Percentiles rank a stretch among this genome's conserved stretches.
Evolutionary conservation across 495 filamentous ascomycete species (phyloP).

Genomic region (Xylaria longipes): DNA sequence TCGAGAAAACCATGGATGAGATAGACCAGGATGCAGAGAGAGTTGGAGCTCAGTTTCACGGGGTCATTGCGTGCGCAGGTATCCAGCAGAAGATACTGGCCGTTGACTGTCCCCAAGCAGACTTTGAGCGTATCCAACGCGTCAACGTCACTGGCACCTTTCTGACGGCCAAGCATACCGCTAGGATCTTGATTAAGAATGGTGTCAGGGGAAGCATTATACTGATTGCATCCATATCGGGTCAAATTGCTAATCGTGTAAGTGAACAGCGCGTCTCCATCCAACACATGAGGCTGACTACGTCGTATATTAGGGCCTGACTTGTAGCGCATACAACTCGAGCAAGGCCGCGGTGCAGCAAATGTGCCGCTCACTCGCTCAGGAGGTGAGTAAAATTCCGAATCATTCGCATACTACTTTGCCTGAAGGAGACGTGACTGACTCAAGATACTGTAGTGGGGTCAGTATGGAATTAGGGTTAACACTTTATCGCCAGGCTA

Average conservation of each 20-base stretch:
- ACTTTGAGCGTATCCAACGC: slow-evolving; percentile 19
- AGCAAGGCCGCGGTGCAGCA: slow-evolving; percentile 36
- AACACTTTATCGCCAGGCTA: slow-evolving; percentile 39
- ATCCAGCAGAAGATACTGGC: slow-evolving; percentile 20
- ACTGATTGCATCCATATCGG: slow-evolving; percentile 34
- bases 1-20: not conserved
- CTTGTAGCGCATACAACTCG: slow-evolving; percentile 34
- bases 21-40: slow-evolving; percentile 1
- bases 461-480: slow-evolving; percentile 31
- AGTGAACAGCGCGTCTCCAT: not conserved
- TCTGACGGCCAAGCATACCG: slow-evolving; percentile 10
- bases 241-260: slow-evolving; percentile 28
- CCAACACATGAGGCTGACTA: not conserved
- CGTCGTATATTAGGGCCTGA: slow-evolving; percentile 19
- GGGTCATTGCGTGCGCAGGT: slow-evolving; percentile 16
- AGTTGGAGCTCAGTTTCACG: not conserved
- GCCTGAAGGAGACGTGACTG: not conserved
- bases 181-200: slow-evolving; percentile 13
- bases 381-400: slow-evolving; percentile 21
- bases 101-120: slow-evolving; percentile 12
- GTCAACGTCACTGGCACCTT: slow-evolving; percentile 22
- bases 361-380: slow-evolving; percentile 31
- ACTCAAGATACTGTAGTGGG: slow-evolving; percentile 26
- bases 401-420: not conserved
- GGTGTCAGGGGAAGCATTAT: slow-evolving; percentile 32